Conservation (phyloP, 2,329 filamentous ascomycete species). For the Cercospora sojina region DNA sequence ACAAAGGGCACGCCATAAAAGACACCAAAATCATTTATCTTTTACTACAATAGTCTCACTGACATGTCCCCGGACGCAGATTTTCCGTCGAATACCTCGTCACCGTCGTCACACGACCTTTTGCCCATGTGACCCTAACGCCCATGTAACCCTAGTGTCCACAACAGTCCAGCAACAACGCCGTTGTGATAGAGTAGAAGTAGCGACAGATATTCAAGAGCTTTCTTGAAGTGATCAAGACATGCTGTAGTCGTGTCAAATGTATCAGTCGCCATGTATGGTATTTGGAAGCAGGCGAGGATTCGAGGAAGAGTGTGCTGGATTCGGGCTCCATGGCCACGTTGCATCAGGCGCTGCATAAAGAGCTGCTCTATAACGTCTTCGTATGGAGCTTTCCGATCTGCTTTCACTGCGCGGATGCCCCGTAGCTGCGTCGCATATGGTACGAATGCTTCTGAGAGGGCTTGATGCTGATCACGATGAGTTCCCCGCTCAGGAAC, state of each 20-base stretch:
- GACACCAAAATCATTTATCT: background rate
- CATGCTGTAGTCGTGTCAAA: background rate
- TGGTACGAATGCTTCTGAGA: background rate
- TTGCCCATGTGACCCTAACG: background rate
- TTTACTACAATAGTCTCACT: background rate
- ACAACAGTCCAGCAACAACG: background rate
- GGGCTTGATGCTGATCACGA: background rate
- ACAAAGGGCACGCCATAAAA: background rate
- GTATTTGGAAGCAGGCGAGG: background rate
- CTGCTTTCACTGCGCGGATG: background rate
- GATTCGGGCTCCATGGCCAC: background rate
- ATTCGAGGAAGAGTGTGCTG: too few species aligned
- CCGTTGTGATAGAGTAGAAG: background rate
- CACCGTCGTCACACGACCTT: background rate
- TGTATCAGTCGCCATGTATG: background rate
- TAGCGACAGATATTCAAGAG: background rate
- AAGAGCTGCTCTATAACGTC: background rate
- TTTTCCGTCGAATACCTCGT: background rate
- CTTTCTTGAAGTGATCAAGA: background rate
- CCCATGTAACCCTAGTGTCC: background rate
- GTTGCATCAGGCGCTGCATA: background rate
- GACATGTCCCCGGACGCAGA: background rate
- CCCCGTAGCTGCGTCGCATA: background rate
- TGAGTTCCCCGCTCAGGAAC: background rate
- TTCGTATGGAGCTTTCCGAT: background rate